phyloP scores from a whole-genome alignment of 164 flowering plant species.

The Berberis vulgaris region DNA sequence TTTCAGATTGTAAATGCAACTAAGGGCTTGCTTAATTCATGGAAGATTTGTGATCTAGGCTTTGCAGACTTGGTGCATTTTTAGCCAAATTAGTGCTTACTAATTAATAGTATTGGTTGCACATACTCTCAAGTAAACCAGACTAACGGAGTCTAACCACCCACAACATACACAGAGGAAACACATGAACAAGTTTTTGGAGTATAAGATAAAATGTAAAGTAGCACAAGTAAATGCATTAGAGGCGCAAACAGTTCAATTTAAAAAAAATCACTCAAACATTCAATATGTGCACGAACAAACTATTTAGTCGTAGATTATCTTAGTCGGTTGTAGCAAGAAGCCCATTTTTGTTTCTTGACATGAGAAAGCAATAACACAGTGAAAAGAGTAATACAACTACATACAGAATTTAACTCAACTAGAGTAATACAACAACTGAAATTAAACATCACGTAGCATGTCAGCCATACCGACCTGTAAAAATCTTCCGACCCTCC shows the following conservation, averaged over 20 bases:
- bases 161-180: neutral
- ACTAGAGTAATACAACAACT: neutral
- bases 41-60: too few species aligned
- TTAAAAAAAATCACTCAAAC: too few species aligned
- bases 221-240: neutral
- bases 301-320: slow-evolving; percentile 7
- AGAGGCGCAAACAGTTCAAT: neutral
- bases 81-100: too few species aligned
- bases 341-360: slow-evolving; percentile 89
- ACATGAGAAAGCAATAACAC: slow-evolving; percentile 1
- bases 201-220: neutral
- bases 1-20: too few species aligned
- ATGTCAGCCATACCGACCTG: slow-evolving; percentile 33
- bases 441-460: neutral
- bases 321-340: slow-evolving; percentile 94
- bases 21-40: too few species aligned
- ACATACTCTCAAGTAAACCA: too few species aligned
- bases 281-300: too few species aligned
- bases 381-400: neutral
- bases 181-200: too few species aligned
- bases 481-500: slow-evolving; percentile 93
- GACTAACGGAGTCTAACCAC: neutral
- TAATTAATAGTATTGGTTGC: too few species aligned
- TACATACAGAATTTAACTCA: neutral
- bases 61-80: too few species aligned